phyloP scores from a whole-genome alignment of 805 yeast genomes.

The Metschnikowia rubicola region DNA sequence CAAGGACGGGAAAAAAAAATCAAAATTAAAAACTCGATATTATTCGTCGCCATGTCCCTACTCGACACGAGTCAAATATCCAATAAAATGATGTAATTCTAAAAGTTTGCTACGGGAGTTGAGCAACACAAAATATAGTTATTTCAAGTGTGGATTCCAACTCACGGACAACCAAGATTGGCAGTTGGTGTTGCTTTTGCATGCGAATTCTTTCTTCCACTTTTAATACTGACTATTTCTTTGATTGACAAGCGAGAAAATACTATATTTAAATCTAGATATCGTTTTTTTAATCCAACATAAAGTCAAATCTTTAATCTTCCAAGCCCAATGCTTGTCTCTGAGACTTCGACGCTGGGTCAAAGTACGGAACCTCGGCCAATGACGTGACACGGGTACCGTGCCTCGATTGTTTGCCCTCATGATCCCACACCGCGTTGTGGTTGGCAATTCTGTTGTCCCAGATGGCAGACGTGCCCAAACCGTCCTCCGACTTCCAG shows the following conservation, averaged over 20 bases:
- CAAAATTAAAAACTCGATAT: not conserved
- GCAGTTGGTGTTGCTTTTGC: no score
- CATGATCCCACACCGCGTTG: conserved; percentile 52
- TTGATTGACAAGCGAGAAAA: no score
- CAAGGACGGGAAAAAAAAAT: no score
- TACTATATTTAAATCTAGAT: not conserved
- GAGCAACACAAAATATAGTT: no score
- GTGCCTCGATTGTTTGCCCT: conserved; percentile 37
- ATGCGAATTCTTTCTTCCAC: no score
- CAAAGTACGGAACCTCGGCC: conserved; percentile 53
- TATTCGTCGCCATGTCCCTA: not conserved
- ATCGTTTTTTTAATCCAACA: not conserved
- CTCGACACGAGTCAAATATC: not conserved
- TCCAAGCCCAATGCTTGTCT: conserved; percentile 48
- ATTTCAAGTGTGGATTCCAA: no score
- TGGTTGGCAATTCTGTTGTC: conserved; percentile 57
- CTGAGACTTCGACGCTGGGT: conserved; percentile 47
- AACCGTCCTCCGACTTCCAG: conserved; percentile 26
- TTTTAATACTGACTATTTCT: no score
- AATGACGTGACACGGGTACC: conserved; percentile 42
- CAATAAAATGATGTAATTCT: not conserved
- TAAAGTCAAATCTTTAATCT: not conserved
- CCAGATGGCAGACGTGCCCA: conserved; percentile 55
- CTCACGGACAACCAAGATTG: no score
- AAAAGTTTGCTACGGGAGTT: no score